These are phyloP conservation scores for Protomyces gravidus DNA, from an alignment of 1,139 yeast genomes.

Conservation along the genomic window DNA sequence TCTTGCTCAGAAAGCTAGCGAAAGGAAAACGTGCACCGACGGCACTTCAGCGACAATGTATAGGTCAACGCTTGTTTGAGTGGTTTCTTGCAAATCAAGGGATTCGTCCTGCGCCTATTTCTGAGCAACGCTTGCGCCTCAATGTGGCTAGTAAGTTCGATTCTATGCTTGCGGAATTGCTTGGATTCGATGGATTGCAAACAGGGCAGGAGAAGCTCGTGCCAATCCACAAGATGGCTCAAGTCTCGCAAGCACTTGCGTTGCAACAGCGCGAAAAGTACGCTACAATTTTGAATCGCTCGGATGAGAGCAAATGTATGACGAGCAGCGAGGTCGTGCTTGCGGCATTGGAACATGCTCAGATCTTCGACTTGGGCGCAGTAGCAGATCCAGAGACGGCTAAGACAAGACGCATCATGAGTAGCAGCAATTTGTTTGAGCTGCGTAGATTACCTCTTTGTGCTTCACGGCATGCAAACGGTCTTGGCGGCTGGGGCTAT, in stretches of 20 bases:
- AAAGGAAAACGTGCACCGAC: neutral
- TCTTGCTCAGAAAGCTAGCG: slow-evolving; percentile 7
- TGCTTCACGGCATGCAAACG: neutral
- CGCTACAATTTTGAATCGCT: neutral
- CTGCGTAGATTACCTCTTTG: neutral
- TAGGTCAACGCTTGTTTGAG: slow-evolving; percentile 6
- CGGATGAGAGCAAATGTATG: neutral
- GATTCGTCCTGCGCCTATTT: neutral
- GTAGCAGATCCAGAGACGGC: neutral
- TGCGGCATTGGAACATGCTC: neutral
- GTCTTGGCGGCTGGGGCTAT: neutral
- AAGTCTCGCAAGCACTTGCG: neutral
- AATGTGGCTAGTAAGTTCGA: neutral
- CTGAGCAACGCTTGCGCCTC: slow-evolving; percentile 7
- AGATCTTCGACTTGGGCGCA: neutral
- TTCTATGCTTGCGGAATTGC: neutral
- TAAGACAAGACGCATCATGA: neutral
- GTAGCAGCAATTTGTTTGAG: neutral
- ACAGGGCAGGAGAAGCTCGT: neutral
- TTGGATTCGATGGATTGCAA: neutral
- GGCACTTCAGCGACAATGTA: neutral
- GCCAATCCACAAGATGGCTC: neutral
- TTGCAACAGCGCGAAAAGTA: neutral
- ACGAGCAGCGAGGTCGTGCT: neutral
- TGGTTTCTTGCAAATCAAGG: slow-evolving; percentile 11